phyloP scores from a whole-genome alignment of 169 alveolate species.

The Cystoisospora suis region DNA sequence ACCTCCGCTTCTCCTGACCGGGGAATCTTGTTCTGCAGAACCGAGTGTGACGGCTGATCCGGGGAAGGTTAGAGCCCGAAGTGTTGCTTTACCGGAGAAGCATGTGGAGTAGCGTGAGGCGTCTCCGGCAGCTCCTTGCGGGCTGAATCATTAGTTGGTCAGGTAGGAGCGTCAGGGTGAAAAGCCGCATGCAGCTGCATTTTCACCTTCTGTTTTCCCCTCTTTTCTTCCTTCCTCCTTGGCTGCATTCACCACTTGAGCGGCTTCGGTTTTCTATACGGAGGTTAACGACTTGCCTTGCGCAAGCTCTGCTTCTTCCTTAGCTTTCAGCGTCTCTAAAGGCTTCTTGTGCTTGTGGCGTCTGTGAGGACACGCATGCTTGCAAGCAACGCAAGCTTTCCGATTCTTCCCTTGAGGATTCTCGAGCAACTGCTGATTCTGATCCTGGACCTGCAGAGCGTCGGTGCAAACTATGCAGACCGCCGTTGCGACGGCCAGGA shows the following conservation, averaged over 20 bases:
- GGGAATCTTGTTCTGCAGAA: constrained; percentile 28
- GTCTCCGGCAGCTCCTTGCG: background rate
- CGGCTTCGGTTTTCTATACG: no score
- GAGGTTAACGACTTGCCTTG: background rate
- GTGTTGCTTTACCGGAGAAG: background rate
- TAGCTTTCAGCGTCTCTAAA: background rate
- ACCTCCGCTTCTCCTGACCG: constrained; percentile 4
- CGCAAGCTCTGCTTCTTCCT: constrained; percentile 27
- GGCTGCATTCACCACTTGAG: background rate
- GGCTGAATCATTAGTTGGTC: background rate
- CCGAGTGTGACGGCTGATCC: no score
- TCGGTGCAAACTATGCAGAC: background rate
- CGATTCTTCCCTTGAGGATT: background rate
- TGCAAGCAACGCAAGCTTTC: background rate
- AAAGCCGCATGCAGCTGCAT: background rate
- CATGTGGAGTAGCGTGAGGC: background rate
- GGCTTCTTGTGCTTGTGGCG: background rate
- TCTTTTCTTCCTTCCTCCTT: background rate
- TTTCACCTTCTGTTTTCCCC: background rate
- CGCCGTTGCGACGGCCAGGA: background rate
- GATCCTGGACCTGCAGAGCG: background rate
- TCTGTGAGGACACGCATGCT: constrained; percentile 24
- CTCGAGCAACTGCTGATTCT: background rate
- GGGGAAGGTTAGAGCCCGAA: background rate
- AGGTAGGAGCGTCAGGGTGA: background rate